Conservation (phyloP, 441 rosid genomes). For the Euphorbia schlechtendalii region DNA sequence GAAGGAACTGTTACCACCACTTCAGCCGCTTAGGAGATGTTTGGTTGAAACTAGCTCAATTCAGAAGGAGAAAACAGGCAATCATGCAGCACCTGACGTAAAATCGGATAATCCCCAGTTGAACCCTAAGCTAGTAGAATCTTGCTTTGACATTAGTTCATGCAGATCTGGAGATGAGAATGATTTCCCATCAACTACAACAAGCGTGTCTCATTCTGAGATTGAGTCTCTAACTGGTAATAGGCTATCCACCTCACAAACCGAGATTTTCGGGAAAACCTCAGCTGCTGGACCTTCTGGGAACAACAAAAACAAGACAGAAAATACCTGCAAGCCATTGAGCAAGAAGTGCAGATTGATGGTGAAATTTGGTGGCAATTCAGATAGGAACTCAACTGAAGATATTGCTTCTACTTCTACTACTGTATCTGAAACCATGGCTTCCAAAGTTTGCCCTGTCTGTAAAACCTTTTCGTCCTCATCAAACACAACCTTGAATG, state of each 20-base stretch:
- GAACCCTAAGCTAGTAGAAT: constrained; percentile 23
- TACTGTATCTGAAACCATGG: constrained; percentile 67
- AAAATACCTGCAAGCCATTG: constrained; percentile 27
- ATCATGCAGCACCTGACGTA: constrained; percentile 23
- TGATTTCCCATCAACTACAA: constrained; percentile 51
- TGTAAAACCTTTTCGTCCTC: constrained; percentile 93
- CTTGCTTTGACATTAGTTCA: constrained; percentile 36
- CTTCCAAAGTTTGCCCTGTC: constrained; percentile 94
- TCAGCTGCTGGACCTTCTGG: constrained; percentile 29
- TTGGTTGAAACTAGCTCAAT: constrained; percentile 30
- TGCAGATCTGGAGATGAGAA: constrained; percentile 48
- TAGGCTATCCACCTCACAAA: constrained; percentile 35
- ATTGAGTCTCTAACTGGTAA: constrained; percentile 39
- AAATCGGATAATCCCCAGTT: constrained; percentile 25
- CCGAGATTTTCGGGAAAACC: constrained; percentile 27
- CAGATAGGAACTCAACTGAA: constrained; percentile 52
- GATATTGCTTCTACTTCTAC: constrained; percentile 58
- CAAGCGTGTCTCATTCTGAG: constrained; percentile 44
- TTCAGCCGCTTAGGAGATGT: constrained; percentile 29
- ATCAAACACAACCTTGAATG: constrained; percentile 95
- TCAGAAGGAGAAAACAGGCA: constrained; percentile 25
- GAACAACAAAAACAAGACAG: constrained; percentile 29
- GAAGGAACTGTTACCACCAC: constrained; percentile 78
- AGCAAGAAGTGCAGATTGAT: constrained; percentile 69
- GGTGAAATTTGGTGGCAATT: constrained; percentile 59